Base-by-base conservation (phyloP, 2,329 filamentous ascomycete genomes). In the Ilyonectria sp. region DNA sequence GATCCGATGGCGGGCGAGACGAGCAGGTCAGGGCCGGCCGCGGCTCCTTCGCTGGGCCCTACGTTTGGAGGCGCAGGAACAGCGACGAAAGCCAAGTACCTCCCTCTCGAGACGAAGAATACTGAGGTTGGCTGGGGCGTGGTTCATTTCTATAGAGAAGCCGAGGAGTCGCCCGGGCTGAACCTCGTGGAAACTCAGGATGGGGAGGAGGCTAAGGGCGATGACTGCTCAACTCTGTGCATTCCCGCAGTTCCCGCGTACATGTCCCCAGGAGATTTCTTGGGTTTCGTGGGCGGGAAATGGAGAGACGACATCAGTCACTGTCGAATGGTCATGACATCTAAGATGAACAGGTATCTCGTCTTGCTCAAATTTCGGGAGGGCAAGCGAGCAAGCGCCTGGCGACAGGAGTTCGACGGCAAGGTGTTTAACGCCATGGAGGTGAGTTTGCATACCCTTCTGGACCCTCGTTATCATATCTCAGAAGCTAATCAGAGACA, bases 191-290 rank as follows among this genome's bases (percentile, higher is more conserved):
- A 71, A 65, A 78, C 52, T 5, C 72, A 79, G 57, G 64, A 68
- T 23, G 76, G 71, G n/a, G 75, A 75, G 31, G 74, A 65, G 3
- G 60, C 53, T 6, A 65, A 67, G 6, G 79, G 86, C n/a, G 87
- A 90, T 35, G 90, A 94, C 65, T 97, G 93, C 79, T 96, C 93
- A 3, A 97, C 94, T 0, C 82, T 99, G 17, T 98, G 96, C 79
- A 95, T 99, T 70, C 91, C 97, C 31, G 95, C 95, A 6, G 95
- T 99, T 15, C 96, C 96, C 7, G 96, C 93, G 33, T 98, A 98
- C 80, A 92, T 98, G 83, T 94, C 94, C 8, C 93, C 95, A 0
- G 92, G 93, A 7, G 95, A 98, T 77, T 94, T 99, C 66, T 83
- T 98, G 70, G 95, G 94, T 0, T 98, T 97, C 75, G 89, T 98